Evolutionary conservation across 169 alveolate genomes (phyloP), one percentile per base, ranked within the genome.

Genomic region (Plasmodium vinckei): DNA sequence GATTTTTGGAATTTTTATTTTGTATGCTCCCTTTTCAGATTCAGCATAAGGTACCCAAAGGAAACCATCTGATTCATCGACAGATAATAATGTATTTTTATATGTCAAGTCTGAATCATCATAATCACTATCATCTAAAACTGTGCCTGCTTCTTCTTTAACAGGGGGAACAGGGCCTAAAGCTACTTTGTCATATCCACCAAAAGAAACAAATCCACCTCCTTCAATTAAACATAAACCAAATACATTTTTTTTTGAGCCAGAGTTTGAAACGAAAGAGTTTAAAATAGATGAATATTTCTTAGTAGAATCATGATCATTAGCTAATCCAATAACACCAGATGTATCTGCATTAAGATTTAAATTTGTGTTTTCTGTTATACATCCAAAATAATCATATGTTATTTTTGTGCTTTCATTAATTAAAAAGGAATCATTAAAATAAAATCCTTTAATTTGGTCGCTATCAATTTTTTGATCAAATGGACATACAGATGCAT

Each of bases 301-400:
- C 3, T 57, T 64, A 12, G 5, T 7, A 56, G 44, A 21, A 1
- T 27, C 49, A 63, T 5, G 12, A 73, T 4, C 15, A 42, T 59
- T 15, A 21, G 70, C 70, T 64, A 77, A 77, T 27, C 88, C 88
- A 5, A 77, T 61, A 77, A 77, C 25, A 17, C 88, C 88, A 12
- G 77, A 77, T 49, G 65, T 13, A 5, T n/a, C 56, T 47, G 61
- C 67, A 77, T 77, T 77, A 44, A 77, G 27, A 5, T 39, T 63
- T 46, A 77, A 63, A 19, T 9, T 42, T 44, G 27, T 68, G 21
- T 64, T 44, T 69, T 77, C 47, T 63, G 88, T 13, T 77, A 77
- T 27, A 64, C 88, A 77, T 1, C 77, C 88, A 23, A 77, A 77
- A 44, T 63, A 42, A 13, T 17, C n/a, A 56, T 63, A 77, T 21